These are phyloP conservation scores for Paragyromitra xinjiangensis DNA, from an alignment of 495 filamentous ascomycete genomes.

Conservation along the genomic window DNA sequence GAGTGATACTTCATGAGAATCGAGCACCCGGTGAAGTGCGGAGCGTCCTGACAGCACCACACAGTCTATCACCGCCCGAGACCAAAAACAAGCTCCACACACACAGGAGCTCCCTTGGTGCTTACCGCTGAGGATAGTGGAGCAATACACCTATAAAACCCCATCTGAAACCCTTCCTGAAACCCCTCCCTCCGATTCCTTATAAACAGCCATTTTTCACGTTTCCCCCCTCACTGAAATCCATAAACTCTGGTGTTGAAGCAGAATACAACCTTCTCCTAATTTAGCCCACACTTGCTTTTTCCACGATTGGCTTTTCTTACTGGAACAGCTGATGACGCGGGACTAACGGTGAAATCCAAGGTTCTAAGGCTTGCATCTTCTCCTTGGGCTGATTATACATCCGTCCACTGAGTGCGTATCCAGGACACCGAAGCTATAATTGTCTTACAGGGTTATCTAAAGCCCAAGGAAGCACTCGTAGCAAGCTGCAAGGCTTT, in stretches of 20 bases:
- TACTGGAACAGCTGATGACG: background rate
- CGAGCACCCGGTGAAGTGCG: background rate
- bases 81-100: background rate
- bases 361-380: background rate
- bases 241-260: background rate
- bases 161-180: background rate
- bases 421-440: background rate
- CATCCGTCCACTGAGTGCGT: background rate
- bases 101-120: background rate
- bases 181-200: background rate
- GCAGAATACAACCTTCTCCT: too few species aligned
- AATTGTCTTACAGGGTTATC: background rate
- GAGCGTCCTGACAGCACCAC: background rate
- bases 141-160: background rate
- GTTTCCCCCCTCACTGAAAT: background rate
- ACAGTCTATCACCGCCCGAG: background rate
- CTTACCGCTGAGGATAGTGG: background rate
- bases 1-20: slow-evolving; percentile 5
- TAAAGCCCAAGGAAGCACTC: background rate
- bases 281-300: too few species aligned
- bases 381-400: background rate
- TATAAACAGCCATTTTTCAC: background rate
- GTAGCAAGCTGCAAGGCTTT: background rate
- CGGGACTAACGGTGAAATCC: background rate
- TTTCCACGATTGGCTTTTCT: too few species aligned